A percentile compares a stretch with the other conserved stretches of the same genome.
These are phyloP conservation scores for Setomelanomma holmii DNA, from an alignment of 2,329 filamentous ascomycete genomes.

Conservation along the genomic window DNA sequence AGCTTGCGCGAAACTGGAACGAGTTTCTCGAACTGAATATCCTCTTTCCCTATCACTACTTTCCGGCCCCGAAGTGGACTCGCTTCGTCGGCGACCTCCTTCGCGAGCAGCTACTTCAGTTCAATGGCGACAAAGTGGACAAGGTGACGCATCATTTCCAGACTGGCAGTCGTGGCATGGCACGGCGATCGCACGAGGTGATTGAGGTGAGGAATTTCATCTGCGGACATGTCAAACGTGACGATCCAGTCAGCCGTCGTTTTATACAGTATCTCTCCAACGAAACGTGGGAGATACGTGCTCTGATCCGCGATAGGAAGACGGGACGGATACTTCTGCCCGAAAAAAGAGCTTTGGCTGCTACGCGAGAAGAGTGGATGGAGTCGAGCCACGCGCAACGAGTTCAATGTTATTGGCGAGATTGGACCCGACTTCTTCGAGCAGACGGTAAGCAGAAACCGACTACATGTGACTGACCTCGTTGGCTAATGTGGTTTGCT, in stretches of 20 bases:
- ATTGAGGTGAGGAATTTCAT: conserved; percentile 51
- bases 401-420: conserved; percentile 45
- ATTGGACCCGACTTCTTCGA: conserved; percentile 51
- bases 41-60: conserved; percentile 55
- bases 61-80: conserved; percentile 56
- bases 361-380: conserved; percentile 48
- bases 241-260: conserved; percentile 51
- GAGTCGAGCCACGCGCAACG: conserved; percentile 49
- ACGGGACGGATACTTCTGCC: conserved; percentile 49
- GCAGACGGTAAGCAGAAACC: conserved; percentile 28
- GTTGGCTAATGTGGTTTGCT: neutral
- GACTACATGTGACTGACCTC: neutral
- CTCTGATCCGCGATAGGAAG: conserved; percentile 52
- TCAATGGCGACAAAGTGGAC: conserved; percentile 42
- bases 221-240: conserved; percentile 53
- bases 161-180: conserved; percentile 41
- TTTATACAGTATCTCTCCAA: conserved; percentile 54
- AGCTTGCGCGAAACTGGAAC: conserved; percentile 60
- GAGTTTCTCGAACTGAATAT: conserved; percentile 59
- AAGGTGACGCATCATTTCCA: conserved; percentile 41
- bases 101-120: conserved; percentile 51
- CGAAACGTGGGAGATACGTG: conserved; percentile 45
- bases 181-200: conserved; percentile 44
- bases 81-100: conserved; percentile 50
- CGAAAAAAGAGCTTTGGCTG: conserved; percentile 50